These are phyloP conservation scores for Hypoxylon perforatum DNA, from an alignment of 495 filamentous ascomycete species.

Conservation along the genomic window DNA sequence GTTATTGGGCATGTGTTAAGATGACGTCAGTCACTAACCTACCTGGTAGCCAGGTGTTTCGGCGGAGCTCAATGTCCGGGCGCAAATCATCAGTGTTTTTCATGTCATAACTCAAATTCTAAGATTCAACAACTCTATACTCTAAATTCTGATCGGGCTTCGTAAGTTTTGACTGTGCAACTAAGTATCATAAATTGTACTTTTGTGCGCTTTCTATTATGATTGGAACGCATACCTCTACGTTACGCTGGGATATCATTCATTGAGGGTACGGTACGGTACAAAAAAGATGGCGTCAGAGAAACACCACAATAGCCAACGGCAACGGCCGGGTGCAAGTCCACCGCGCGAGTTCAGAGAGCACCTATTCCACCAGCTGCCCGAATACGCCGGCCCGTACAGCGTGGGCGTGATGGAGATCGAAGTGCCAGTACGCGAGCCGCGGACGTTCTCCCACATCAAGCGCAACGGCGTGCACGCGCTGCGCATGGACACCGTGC, in stretches of 20 bases:
- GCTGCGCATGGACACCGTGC: conserved; percentile 66
- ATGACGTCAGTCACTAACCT: conserved; percentile 42
- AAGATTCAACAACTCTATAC: no score
- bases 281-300: conserved; percentile 14
- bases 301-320: conserved; percentile 19
- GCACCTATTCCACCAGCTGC: conserved; percentile 63
- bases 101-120: no score
- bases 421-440: conserved; percentile 68
- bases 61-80: conserved; percentile 14
- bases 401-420: conserved; percentile 71
- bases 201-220: background rate
- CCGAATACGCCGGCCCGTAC: conserved; percentile 70
- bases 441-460: conserved; percentile 53
- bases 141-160: no score
- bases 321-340: conserved; percentile 24
- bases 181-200: no score
- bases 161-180: no score
- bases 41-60: no score
- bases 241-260: conserved; percentile 3
- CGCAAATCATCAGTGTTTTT: conserved; percentile 10
- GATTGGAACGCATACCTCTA: conserved; percentile 2
- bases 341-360: conserved; percentile 40
- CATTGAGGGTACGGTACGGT: background rate
- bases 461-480: conserved; percentile 53
- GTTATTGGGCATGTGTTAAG: conserved; percentile 1